Conservation (phyloP, 257 asterid genomes). For the Fraxinus cuspidata region DNA sequence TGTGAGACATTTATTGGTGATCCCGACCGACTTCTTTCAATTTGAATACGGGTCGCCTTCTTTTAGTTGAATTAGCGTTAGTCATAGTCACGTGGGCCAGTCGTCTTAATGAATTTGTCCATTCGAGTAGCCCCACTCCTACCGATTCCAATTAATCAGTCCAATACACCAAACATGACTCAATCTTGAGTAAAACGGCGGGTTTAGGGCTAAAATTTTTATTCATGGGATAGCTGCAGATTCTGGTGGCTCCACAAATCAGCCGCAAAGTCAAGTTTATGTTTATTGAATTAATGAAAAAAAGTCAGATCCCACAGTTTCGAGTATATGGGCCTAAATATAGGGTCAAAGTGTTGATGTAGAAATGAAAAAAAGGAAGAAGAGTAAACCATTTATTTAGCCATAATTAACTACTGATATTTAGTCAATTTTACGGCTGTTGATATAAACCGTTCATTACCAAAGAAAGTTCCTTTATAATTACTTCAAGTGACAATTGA, state of each 20-base stretch:
- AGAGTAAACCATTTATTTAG: background rate
- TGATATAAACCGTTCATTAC: background rate
- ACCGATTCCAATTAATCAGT: no score
- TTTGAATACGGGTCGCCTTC: no score
- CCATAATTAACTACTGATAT: background rate
- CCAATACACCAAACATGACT: background rate
- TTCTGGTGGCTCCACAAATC: conserved; percentile 4
- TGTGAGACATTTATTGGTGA: no score
- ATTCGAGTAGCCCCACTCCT: no score
- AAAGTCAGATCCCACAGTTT: no score
- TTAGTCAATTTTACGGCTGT: background rate
- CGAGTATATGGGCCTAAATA: background rate
- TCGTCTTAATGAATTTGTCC: no score
- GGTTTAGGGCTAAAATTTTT: no score
- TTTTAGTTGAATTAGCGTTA: background rate
- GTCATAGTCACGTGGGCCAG: no score
- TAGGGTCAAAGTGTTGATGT: background rate
- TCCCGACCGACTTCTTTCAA: background rate
- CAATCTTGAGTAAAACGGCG: background rate
- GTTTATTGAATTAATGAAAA: background rate
- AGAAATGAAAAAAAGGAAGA: background rate
- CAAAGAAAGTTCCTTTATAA: background rate
- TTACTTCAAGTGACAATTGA: background rate
- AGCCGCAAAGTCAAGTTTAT: background rate
- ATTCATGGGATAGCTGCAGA: background rate